phyloP scores from a whole-genome alignment of 768 basidiomycete genomes.

The Leucosporidium yakuticum region DNA sequence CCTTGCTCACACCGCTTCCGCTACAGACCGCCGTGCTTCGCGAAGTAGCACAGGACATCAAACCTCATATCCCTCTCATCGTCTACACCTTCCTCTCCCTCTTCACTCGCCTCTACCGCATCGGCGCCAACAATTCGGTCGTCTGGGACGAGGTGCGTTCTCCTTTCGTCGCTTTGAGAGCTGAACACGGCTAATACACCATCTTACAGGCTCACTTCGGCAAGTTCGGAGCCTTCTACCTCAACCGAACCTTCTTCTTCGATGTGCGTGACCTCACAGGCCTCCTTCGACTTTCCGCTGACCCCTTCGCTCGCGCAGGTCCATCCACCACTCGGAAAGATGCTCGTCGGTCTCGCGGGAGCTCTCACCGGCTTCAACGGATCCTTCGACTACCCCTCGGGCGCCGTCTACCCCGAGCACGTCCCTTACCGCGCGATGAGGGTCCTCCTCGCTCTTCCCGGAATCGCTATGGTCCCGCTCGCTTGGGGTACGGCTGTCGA shows the following conservation, averaged over 20 bases:
- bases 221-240: slow-evolving; percentile 89
- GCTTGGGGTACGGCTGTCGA: slow-evolving; percentile 96
- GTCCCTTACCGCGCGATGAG: slow-evolving; percentile 95
- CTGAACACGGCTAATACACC: background rate
- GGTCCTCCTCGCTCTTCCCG: slow-evolving; percentile 87
- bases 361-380: slow-evolving; percentile 87
- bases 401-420: slow-evolving; percentile 68
- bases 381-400: slow-evolving; percentile 87
- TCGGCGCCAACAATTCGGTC: slow-evolving; percentile 76
- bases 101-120: slow-evolving; percentile 89
- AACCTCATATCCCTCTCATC: slow-evolving; percentile 50
- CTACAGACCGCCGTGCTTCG: slow-evolving; percentile 14
- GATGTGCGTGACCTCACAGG: slow-evolving; percentile 54
- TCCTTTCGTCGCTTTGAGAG: background rate
- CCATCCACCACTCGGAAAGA: slow-evolving; percentile 96
- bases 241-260: slow-evolving; percentile 98
- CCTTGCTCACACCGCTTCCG: background rate
- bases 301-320: slow-evolving; percentile 6
- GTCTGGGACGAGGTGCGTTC: slow-evolving; percentile 79
- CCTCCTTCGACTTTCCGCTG: background rate
- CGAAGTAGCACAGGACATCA: slow-evolving; percentile 10
- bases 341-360: slow-evolving; percentile 93
- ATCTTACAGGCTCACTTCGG: slow-evolving; percentile 79
- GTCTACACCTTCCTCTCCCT: slow-evolving; percentile 89
- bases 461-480: slow-evolving; percentile 89